These are phyloP conservation scores for Penicillium griseofulvum DNA, from an alignment of 2,329 filamentous ascomycete species.

Conservation along the genomic window DNA sequence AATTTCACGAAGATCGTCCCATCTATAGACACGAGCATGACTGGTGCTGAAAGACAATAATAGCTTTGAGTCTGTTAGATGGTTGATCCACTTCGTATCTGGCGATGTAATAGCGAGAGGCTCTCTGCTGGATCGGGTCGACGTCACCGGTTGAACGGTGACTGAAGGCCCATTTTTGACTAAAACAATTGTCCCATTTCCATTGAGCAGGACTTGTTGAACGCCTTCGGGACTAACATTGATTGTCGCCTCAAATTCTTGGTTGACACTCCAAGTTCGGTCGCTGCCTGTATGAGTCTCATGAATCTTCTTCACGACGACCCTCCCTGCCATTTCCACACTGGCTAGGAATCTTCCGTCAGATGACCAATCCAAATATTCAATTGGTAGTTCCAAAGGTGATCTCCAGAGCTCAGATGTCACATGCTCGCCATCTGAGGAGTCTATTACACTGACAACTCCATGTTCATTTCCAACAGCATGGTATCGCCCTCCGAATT, in stretches of 20 bases:
- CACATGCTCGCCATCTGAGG: background rate
- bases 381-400: background rate
- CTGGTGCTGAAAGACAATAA: background rate
- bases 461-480: background rate
- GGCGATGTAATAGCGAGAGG: background rate
- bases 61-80: background rate
- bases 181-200: background rate
- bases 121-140: background rate
- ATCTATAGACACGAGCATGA: background rate
- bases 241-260: background rate
- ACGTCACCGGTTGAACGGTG: background rate
- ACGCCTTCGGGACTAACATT: background rate
- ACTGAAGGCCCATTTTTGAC: background rate
- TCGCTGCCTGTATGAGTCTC: background rate
- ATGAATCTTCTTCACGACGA: background rate
- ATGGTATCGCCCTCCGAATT: background rate
- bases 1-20: background rate
- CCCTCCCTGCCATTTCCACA: background rate
- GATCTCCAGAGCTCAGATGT: background rate
- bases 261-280: background rate
- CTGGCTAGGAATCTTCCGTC: background rate
- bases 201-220: background rate
- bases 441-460: background rate
- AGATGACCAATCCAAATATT: background rate
- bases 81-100: background rate